A percentile compares a stretch with the other conserved stretches of the same genome.
phyloP scores from a whole-genome alignment of 805 yeast genomes.

The Zygotorulaspora danielsina region DNA sequence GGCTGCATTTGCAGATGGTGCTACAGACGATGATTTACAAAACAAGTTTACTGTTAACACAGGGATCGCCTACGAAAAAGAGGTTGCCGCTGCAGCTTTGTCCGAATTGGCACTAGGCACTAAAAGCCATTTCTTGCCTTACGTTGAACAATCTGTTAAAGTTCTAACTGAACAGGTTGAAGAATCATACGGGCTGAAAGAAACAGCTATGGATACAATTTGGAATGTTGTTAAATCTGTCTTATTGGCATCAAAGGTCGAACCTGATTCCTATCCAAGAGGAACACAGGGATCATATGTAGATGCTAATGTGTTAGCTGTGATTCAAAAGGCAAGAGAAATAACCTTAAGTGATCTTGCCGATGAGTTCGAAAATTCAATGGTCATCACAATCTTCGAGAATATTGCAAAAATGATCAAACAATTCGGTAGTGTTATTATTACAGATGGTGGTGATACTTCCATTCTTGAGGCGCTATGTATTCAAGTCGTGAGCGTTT shows the following conservation, averaged over 20 bases:
- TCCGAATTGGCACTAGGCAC: slow-evolving; percentile 87
- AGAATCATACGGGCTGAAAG: slow-evolving; percentile 87
- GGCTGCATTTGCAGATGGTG: slow-evolving; percentile 43
- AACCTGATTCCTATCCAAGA: slow-evolving; percentile 53
- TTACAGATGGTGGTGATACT: slow-evolving; percentile 56
- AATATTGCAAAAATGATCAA: slow-evolving; percentile 62
- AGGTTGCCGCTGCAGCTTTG: slow-evolving; percentile 86
- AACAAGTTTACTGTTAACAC: slow-evolving; percentile 84
- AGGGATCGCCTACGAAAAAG: slow-evolving; percentile 93
- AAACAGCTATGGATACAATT: slow-evolving; percentile 72
- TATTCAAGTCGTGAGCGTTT: slow-evolving; percentile 61
- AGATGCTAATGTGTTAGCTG: slow-evolving; percentile 50
- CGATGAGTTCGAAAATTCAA: slow-evolving; percentile 79
- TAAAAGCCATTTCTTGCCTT: slow-evolving; percentile 71
- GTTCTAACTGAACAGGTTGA: slow-evolving; percentile 67
- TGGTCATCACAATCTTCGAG: slow-evolving; percentile 77
- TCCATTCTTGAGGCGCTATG: slow-evolving; percentile 65
- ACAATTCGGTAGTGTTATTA: slow-evolving; percentile 63
- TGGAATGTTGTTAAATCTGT: slow-evolving; percentile 81
- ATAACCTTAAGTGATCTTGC: slow-evolving; percentile 58
- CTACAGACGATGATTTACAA: slow-evolving; percentile 57
- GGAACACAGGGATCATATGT: slow-evolving; percentile 64
- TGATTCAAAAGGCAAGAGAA: slow-evolving; percentile 64
- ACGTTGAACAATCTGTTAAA: slow-evolving; percentile 64
- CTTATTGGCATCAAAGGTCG: slow-evolving; percentile 44